Percentiles rank a stretch among this genome's conserved stretches.
Evolutionary conservation across 208 protist genomes (phyloP).

Genomic region (Wallacemonas collosoma): DNA sequence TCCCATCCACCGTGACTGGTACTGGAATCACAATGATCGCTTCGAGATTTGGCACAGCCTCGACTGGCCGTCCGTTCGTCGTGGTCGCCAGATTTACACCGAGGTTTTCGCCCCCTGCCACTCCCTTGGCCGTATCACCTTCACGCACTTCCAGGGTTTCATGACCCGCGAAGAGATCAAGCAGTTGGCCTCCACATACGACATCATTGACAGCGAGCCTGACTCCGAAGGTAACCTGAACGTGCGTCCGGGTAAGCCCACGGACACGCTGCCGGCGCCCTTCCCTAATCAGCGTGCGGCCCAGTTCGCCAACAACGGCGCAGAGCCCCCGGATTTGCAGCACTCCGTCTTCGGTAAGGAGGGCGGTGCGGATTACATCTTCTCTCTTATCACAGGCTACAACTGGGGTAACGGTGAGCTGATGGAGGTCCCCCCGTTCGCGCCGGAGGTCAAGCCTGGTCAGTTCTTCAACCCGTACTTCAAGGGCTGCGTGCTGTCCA

Average conservation of each 20-base stretch:
- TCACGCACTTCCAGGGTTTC: constrained; percentile 97
- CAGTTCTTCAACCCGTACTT: constrained; percentile 99
- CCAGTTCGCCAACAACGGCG: constrained; percentile 96
- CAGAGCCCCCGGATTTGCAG: constrained; percentile 97
- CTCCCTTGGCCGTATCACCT: constrained; percentile 95
- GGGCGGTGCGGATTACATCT: constrained; percentile 97
- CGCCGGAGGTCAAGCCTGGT: constrained; percentile 82
- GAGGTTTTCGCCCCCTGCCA: constrained; percentile 98
- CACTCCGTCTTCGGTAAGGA: constrained; percentile 96
- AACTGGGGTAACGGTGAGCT: constrained; percentile 94
- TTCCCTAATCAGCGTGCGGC: constrained; percentile 98
- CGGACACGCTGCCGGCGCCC: constrained; percentile 96
- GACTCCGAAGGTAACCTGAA: constrained; percentile 96
- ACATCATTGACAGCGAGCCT: constrained; percentile 95
- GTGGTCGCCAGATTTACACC: constrained; percentile 97
- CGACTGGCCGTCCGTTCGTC: constrained; percentile 93
- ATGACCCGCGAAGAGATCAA: constrained; percentile 97
- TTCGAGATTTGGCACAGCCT: constrained; percentile 91
- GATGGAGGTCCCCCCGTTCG: constrained; percentile 82
- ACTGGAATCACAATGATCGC: constrained; percentile 90
- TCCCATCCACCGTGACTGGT: constrained; percentile 87
- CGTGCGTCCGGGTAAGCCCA: constrained; percentile 95
- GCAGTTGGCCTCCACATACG: constrained; percentile 90
- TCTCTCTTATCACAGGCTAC: constrained; percentile 98
- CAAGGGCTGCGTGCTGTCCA: constrained; percentile 96